phyloP scores from a whole-genome alignment of 139 green algal species.

The Chlamydomonas asymmetrica region DNA sequence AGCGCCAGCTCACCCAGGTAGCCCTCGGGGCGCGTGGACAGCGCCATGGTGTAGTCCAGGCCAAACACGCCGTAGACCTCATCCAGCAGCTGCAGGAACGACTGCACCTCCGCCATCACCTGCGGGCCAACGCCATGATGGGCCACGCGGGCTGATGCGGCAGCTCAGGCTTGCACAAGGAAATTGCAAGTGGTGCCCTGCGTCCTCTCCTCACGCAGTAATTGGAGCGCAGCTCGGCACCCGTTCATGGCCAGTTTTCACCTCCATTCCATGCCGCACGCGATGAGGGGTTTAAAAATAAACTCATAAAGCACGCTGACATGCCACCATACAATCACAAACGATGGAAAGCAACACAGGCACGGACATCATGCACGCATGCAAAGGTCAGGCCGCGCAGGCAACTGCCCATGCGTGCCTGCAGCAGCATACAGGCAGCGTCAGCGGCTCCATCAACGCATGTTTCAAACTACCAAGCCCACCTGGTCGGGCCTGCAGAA shows the following conservation, averaged over 20 bases:
- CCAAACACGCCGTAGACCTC: conserved; percentile 89
- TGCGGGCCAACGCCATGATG: not conserved
- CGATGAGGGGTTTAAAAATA: not conserved
- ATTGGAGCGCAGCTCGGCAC: too few species aligned
- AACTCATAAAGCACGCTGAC: not conserved
- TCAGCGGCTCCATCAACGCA: conserved; percentile 80
- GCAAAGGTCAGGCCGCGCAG: not conserved
- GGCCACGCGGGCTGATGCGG: not conserved
- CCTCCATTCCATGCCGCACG: too few species aligned
- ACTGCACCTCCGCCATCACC: conserved; percentile 58
- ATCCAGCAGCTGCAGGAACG: conserved; percentile 75
- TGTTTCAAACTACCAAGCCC: not conserved
- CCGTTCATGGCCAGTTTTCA: too few species aligned
- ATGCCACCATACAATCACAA: not conserved
- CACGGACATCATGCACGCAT: not conserved
- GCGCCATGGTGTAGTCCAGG: conserved; percentile 78
- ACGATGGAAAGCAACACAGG: too few species aligned
- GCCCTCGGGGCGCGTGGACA: conserved; percentile 81
- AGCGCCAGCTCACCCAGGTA: conserved; percentile 75
- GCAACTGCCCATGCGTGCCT: not conserved
- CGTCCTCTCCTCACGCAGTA: too few species aligned
- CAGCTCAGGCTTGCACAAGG: not conserved
- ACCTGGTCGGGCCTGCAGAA: conserved; percentile 94
- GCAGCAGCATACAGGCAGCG: not conserved
- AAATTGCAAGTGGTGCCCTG: not conserved